Evolutionary conservation across 306 rosid genomes (phyloP), one percentile per base, ranked within the genome.

Genomic region (Sicyos baderoa): DNA sequence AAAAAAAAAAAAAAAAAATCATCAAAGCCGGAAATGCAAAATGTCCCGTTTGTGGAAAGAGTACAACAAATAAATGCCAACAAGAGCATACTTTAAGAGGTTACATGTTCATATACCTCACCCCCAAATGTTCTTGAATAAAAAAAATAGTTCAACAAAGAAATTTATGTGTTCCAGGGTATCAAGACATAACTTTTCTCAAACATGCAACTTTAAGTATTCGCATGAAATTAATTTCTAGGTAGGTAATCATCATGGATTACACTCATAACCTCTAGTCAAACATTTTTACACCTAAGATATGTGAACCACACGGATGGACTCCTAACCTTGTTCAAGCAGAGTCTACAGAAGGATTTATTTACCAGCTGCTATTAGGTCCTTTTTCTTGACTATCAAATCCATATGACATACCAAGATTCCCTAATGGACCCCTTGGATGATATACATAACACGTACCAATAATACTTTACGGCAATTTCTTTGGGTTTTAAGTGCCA

Each of bases 371-470:
- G 29, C 32, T 17, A 4, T 40, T 40, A 18, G 29, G 42, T 63
- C 35, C 6, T 63, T 42, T 42, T 63, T 42, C 70, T 10, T 42
- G 70, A 18, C 12, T 8, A 63, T 63, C 70, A 63, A 63, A 42
- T 2, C 25, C 53, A 42, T 5, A 25, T 57, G 19, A 25, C 10
- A 25, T 42, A 18, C 10, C 25, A 63, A 11, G 70, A 12, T 6
- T 63, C 17, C 70, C 18, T 63, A 63, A 18, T 63, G n/a, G 32
- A 11, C 0, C 51, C 4, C 16, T 63, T 37, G 51, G 53, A 44
- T 42, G 29, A 29, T 42, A 63, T 8, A 17, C 18, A 40, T 63
- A 5, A 63, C n/a, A 17, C 21, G 27, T 19, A 27, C 5, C 9
- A 40, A 9, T 9, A 4, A 37, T 61, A 35, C 7, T 17, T 35